phyloP scores from a whole-genome alignment of 768 basidiomycete species.

The Cystoderma amianthinum region DNA sequence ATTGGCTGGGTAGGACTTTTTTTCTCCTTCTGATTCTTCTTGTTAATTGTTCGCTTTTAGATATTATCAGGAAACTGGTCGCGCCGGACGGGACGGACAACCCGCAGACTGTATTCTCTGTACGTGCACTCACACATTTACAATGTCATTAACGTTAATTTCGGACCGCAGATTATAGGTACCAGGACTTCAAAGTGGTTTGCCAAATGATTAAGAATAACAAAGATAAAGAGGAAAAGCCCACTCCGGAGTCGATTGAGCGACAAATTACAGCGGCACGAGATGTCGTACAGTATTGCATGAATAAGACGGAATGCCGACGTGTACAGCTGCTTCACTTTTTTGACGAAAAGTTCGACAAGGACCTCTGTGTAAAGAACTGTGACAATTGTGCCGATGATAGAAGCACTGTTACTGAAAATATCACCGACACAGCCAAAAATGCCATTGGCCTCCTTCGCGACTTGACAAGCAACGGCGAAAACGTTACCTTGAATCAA shows the following conservation, averaged over 20 bases:
- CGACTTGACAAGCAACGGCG: constrained; percentile 30
- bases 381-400: constrained; percentile 82
- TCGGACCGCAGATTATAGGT: constrained; percentile 51
- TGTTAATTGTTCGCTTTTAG: constrained; percentile 23
- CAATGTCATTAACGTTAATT: constrained; percentile 3
- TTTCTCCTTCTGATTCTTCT: not conserved
- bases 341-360: constrained; percentile 79
- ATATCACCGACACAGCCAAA: constrained; percentile 56
- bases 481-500: constrained; percentile 52
- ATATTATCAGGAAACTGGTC: constrained; percentile 94
- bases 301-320: constrained; percentile 79
- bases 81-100: constrained; percentile 88
- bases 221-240: constrained; percentile 30
- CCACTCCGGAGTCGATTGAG: constrained; percentile 48
- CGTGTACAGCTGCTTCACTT: constrained; percentile 83
- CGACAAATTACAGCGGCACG: constrained; percentile 60
- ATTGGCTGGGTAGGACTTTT: constrained; percentile 60
- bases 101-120: constrained; percentile 84
- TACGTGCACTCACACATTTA: constrained; percentile 27
- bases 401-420: constrained; percentile 34
- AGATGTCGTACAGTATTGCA: constrained; percentile 74
- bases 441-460: constrained; percentile 55
- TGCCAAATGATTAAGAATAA: constrained; percentile 56
- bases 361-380: constrained; percentile 50
- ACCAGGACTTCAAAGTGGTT: constrained; percentile 47